Evolutionary conservation across 148 eudicot genomes (phyloP).

Genomic region (Linanthus parryae): DNA sequence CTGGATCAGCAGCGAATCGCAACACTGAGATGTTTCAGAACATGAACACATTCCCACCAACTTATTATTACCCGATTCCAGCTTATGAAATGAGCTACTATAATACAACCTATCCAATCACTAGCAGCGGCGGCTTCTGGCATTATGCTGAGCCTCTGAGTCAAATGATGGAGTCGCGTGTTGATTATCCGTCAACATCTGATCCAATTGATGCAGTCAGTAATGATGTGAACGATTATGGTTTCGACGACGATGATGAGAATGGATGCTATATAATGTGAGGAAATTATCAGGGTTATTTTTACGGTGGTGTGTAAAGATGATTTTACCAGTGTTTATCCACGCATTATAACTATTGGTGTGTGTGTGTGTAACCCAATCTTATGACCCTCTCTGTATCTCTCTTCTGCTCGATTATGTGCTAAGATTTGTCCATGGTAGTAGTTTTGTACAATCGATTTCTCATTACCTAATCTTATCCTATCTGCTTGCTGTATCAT

Average conservation of each 20-base stretch:
- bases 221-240: conserved; percentile 2
- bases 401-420: too few species aligned
- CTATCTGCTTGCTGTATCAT: too few species aligned
- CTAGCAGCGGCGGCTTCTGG: conserved; percentile 17
- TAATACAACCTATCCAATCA: conserved; percentile 25
- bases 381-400: too few species aligned
- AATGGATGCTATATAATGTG: conserved; percentile 37
- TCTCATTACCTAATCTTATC: too few species aligned
- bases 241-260: conserved; percentile 18
- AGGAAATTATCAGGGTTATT: not conserved
- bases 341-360: not conserved
- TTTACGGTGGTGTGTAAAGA: not conserved
- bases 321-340: not conserved
- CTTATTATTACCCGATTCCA: conserved; percentile 22
- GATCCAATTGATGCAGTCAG: conserved; percentile 2
- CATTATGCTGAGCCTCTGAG: conserved; percentile 21
- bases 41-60: conserved; percentile 12
- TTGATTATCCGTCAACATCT: conserved; percentile 13
- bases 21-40: conserved; percentile 13
- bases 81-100: conserved; percentile 40
- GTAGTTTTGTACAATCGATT: not conserved
- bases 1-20: conserved; percentile 11
- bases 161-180: conserved; percentile 8
- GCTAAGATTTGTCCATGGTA: too few species aligned
- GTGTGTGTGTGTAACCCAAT: too few species aligned